Evolutionary conservation across 805 yeast genomes (phyloP).

Genomic region (Yarrowia bubula): DNA sequence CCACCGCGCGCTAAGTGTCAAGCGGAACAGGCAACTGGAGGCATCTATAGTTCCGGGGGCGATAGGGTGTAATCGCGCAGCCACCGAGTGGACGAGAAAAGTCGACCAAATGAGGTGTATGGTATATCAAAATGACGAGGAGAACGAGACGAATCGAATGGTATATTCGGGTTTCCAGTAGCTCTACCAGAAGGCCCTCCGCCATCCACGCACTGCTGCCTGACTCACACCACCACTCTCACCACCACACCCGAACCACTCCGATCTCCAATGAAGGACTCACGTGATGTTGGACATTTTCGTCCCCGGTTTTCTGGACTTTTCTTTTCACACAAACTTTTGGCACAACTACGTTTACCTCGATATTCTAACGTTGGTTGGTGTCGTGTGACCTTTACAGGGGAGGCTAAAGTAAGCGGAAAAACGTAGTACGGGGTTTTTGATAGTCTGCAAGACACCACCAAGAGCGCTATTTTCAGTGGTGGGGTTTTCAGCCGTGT

Average conservation of each 20-base stretch:
- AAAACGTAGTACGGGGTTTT: not conserved
- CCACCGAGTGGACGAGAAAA: no score
- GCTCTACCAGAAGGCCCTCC: not conserved
- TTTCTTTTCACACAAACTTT: not conserved
- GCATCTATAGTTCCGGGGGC: no score
- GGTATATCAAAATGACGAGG: not conserved
- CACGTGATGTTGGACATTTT: not conserved
- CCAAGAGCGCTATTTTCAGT: not conserved
- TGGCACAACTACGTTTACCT: not conserved
- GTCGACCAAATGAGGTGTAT: not conserved
- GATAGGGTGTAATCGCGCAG: no score
- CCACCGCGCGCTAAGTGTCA: no score
- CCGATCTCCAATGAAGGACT: not conserved
- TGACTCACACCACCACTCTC: not conserved
- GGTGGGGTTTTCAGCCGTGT: not conserved
- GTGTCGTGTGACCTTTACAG: not conserved
- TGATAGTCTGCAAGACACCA: not conserved
- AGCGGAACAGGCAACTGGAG: no score
- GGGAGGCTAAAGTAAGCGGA: not conserved
- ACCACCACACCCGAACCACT: not conserved
- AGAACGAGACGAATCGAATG: not conserved
- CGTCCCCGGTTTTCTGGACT: not conserved
- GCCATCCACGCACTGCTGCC: no score
- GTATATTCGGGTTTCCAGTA: not conserved
- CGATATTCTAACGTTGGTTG: constrained; percentile 6